Evolutionary conservation across 1,284 basidiomycete genomes (phyloP), one percentile per base, ranked within the genome.

Genomic region (Vanrija pseudolonga): DNA sequence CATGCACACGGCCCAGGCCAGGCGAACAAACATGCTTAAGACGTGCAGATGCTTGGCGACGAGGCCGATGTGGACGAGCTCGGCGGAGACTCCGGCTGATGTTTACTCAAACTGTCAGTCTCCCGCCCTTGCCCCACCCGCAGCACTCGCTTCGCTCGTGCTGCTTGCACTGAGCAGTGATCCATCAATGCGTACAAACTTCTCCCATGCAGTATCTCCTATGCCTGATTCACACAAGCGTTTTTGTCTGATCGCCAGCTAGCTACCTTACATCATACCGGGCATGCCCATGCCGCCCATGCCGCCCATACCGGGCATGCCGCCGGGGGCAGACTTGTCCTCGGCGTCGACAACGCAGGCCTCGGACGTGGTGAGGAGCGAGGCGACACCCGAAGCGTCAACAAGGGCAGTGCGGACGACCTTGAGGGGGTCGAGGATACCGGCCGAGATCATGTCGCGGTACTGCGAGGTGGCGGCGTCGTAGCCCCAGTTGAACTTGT

Each of bases 391-490:
- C 14, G 72, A 82, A 1, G 92, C 91, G 73, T 95, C 92, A 4
- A 91, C 84, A n/a, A 95, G 80, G 3, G 91, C 90, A 8, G 91
- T 94, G 63, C 88, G 79, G 52, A 95, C 91, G 51, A 96, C 92
- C 84, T 94, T 94, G 60, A 92, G 80, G 3, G 90, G 91, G 79
- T 93, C 94, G 50, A 98, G 86, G 66, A 98, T 96, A 74, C 95
- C 95, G 39, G 85, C 83, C 74, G 86, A 83, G 77, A 97, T 88
- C 90, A 98, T 93, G 78, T 98, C 90, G 50, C 88, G 86, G 76
- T 91, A 97, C 79, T 95, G 88, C 58, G 89, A 89, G 77, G 88
- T 88, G 69, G 84, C 82, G 42, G 93, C 92, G 66, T 98, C 92
- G 79, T 96, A 98, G 9, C 94, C 94, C 85, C 74, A 87, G 47